Evolutionary conservation across 2,329 filamentous ascomycete genomes (phyloP).

Genomic region (Calonectria multiphialidica): DNA sequence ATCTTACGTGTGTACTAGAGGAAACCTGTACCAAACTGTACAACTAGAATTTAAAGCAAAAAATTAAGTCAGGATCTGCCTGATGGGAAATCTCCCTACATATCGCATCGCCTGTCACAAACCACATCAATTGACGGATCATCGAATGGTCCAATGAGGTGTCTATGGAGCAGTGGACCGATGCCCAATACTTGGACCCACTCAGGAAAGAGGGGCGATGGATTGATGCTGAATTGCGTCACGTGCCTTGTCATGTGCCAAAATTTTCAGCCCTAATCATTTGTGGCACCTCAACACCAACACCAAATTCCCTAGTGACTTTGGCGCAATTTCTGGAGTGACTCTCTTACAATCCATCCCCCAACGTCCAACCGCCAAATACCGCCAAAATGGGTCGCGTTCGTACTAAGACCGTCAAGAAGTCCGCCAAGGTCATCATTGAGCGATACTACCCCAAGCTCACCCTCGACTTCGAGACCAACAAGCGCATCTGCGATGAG

Average conservation of each 20-base stretch:
- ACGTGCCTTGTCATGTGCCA: conserved; percentile 43
- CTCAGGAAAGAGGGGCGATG: background rate
- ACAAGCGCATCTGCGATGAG: conserved; percentile 99
- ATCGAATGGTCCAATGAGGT: background rate
- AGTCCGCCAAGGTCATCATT: conserved; percentile 99
- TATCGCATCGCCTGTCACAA: background rate
- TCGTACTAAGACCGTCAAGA: conserved; percentile 78
- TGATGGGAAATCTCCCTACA: conserved; percentile 30
- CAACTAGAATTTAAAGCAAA: conserved; percentile 46
- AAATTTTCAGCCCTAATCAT: conserved; percentile 46
- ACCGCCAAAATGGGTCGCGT: conserved; percentile 78
- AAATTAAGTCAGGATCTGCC: conserved; percentile 29
- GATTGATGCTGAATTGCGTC: background rate
- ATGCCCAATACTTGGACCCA: background rate
- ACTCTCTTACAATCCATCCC: conserved; percentile 47
- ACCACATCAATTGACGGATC: background rate
- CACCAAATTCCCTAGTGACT: conserved; percentile 44
- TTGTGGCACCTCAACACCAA: conserved; percentile 35
- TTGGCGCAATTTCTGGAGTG: conserved; percentile 40
- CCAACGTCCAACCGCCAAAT: conserved; percentile 54
- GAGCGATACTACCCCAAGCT: conserved; percentile 98
- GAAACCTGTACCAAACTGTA: conserved; percentile 46
- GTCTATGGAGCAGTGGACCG: too few species aligned
- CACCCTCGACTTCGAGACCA: conserved; percentile 99
- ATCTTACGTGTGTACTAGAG: conserved; percentile 36